These are phyloP conservation scores for Verticillium albo-atrum DNA, from an alignment of 2,329 filamentous ascomycete genomes.

Conservation along the genomic window DNA sequence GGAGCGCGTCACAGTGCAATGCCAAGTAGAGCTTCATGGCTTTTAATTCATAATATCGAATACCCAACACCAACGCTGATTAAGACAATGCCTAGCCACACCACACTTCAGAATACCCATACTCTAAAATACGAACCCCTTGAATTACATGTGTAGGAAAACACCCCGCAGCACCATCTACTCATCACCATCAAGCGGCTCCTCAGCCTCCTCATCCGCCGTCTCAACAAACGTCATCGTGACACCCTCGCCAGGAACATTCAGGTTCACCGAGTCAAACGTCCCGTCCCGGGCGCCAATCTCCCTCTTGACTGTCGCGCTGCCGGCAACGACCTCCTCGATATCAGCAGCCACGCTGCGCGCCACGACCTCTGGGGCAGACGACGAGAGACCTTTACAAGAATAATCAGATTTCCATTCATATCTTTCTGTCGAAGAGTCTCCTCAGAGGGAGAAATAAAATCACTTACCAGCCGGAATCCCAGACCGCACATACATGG, in stretches of 20 bases:
- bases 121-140: not conserved
- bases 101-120: not conserved
- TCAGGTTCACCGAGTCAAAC: conserved; percentile 39
- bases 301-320: not conserved
- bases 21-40: too few relatives aligned
- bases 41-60: not conserved
- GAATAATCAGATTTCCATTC: not conserved
- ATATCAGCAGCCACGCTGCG: conserved; percentile 3
- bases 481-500: conserved; percentile 41
- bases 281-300: conserved; percentile 12
- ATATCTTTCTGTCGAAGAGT: not conserved
- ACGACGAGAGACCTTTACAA: conserved; percentile 9
- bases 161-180: conserved; percentile 10
- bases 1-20: too few relatives aligned
- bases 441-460: not conserved
- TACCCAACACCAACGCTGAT: not conserved
- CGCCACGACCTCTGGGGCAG: conserved; percentile 6
- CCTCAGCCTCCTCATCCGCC: conserved; percentile 19
- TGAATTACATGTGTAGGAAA: not conserved
- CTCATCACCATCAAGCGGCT: conserved; percentile 19
- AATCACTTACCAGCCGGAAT: conserved; percentile 35
- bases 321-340: conserved; percentile 4
- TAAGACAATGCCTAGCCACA: not conserved
- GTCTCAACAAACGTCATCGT: conserved; percentile 43
- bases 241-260: conserved; percentile 38